Percentiles rank a stretch among this genome's conserved stretches.
Conservation (phyloP, 345 rosid genomes). For the Turnera subulata region DNA sequence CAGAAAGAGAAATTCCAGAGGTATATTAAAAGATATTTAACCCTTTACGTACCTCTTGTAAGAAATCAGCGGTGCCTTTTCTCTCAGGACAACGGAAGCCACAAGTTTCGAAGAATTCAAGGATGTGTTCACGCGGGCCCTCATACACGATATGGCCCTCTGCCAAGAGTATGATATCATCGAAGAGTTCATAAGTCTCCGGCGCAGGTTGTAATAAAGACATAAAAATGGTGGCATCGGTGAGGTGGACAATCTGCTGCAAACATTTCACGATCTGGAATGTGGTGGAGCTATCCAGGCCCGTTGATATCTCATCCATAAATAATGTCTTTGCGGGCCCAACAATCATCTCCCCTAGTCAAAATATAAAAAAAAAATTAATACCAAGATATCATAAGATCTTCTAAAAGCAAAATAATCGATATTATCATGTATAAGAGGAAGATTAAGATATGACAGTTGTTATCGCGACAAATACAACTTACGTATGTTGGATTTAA, state of each 20-base stretch:
- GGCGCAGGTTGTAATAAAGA: constrained; percentile 92
- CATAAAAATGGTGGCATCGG: constrained; percentile 69
- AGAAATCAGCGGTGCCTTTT: constrained; percentile 84
- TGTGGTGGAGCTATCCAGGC: constrained; percentile 92
- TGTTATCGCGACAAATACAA: too few species aligned
- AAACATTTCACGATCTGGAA: constrained; percentile 83
- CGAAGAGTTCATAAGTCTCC: constrained; percentile 83
- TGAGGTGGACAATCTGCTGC: constrained; percentile 74
- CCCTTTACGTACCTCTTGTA: constrained; percentile 94
- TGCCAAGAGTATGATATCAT: constrained; percentile 67
- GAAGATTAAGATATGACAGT: too few species aligned
- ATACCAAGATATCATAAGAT: neutral
- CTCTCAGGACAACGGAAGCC: constrained; percentile 83
- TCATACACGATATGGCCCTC: constrained; percentile 85
- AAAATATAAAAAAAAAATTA: neutral
- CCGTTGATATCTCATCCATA: constrained; percentile 98
- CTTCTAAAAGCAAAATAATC: too few species aligned
- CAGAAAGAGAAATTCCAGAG: too few species aligned
- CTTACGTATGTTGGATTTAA: too few species aligned
- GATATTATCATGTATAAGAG: too few species aligned
- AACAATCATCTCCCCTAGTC: constrained; percentile 89
- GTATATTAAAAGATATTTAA: too few species aligned
- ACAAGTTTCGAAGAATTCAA: constrained; percentile 62
- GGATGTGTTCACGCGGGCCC: constrained; percentile 69
- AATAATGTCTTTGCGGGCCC: constrained; percentile 85